Evolutionary conservation across 805 yeast species (phyloP).

Genomic region (Blastobotrys attinorum): DNA sequence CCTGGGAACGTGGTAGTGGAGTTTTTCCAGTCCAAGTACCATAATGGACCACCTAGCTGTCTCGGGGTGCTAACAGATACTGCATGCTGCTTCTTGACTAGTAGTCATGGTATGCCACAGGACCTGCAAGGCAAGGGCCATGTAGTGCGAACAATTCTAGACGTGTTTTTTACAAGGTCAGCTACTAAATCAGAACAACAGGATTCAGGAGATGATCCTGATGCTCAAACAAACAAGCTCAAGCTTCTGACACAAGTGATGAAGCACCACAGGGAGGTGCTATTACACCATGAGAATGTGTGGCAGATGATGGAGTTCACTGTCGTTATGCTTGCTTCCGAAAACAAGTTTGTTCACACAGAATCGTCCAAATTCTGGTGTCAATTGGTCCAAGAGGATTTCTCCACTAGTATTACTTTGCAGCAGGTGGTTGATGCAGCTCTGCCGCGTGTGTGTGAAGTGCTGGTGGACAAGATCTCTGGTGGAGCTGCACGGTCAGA

Average conservation of each 20-base stretch:
- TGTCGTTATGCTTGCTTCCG: conserved; percentile 34
- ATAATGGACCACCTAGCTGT: conserved; percentile 18
- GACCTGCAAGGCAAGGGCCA: not conserved
- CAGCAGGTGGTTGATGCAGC: conserved; percentile 20
- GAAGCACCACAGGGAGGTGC: conserved; percentile 9
- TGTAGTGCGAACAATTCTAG: not conserved
- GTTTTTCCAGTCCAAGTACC: conserved; percentile 32
- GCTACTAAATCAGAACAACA: too few relatives aligned
- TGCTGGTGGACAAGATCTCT: conserved; percentile 36
- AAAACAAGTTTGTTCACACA: conserved; percentile 50
- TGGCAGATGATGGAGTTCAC: conserved; percentile 29
- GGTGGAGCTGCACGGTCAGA: conserved; percentile 37
- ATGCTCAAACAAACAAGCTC: conserved; percentile 22
- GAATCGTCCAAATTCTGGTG: conserved; percentile 52
- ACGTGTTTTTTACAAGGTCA: conserved; percentile 12
- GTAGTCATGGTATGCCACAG: not conserved
- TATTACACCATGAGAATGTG: conserved; percentile 15
- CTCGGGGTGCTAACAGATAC: conserved; percentile 23
- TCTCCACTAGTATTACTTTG: conserved; percentile 1
- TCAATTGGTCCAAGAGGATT: conserved; percentile 22
- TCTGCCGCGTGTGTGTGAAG: conserved; percentile 26
- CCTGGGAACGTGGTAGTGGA: conserved; percentile 33
- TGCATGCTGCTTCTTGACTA: conserved; percentile 22
- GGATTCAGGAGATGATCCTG: conserved; percentile 23
- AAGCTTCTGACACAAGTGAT: conserved; percentile 22